These are phyloP conservation scores for Talaromyces albobiverticillius DNA, from an alignment of 2,329 filamentous ascomycete genomes.

Conservation along the genomic window DNA sequence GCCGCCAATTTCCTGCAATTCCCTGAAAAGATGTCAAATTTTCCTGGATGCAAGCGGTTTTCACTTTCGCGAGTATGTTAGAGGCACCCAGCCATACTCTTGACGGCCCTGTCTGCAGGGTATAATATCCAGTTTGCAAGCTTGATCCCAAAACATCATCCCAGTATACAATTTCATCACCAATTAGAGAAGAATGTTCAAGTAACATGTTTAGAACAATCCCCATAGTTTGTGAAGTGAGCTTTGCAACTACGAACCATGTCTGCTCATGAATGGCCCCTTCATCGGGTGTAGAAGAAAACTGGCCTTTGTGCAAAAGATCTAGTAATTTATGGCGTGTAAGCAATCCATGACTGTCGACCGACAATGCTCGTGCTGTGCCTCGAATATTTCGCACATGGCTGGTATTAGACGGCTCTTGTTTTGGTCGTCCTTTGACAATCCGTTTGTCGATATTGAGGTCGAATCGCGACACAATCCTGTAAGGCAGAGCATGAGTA, in stretches of 20 bases:
- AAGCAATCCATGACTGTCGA: slow-evolving; percentile 5
- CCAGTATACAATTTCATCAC: slow-evolving; percentile 14
- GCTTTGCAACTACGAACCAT: slow-evolving; percentile 13
- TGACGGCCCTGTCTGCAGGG: slow-evolving; percentile 8
- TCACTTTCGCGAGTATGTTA: background rate
- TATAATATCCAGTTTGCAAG: slow-evolving; percentile 12
- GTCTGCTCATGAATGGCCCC: background rate
- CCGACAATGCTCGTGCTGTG: slow-evolving; percentile 7
- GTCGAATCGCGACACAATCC: slow-evolving; percentile 13
- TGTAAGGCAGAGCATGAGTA: background rate
- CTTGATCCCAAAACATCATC: slow-evolving; percentile 10
- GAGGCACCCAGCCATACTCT: slow-evolving; percentile 1
- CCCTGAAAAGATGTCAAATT: background rate
- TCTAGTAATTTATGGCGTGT: slow-evolving; percentile 9
- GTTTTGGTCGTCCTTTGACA: background rate
- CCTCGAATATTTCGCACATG: background rate
- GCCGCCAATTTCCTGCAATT: slow-evolving; percentile 5
- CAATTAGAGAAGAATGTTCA: slow-evolving; percentile 8
- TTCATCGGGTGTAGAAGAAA: background rate
- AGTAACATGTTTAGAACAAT: slow-evolving; percentile 3
- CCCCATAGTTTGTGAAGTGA: slow-evolving; percentile 9
- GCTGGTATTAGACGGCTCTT: background rate
- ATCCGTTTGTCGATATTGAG: slow-evolving; percentile 9
- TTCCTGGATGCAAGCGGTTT: background rate
- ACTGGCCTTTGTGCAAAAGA: slow-evolving; percentile 2